Evolutionary conservation across 2,329 filamentous ascomycete genomes (phyloP).

Genomic region (Penicillium expansum): DNA sequence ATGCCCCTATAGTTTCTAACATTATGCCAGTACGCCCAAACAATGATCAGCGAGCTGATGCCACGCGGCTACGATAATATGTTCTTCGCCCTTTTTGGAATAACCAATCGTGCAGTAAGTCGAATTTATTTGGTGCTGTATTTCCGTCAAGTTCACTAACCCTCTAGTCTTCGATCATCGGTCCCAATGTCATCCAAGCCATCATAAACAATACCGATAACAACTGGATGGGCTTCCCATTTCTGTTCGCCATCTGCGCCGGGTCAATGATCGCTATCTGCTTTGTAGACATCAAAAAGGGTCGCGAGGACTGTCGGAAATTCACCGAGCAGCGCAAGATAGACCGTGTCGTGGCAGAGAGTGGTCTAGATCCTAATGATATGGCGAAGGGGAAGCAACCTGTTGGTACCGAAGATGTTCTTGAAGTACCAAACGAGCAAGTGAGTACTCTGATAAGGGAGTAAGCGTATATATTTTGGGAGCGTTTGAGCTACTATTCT

Average conservation of each 20-base stretch:
- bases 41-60: conserved; percentile 47
- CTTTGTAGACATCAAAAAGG: conserved; percentile 44
- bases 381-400: conserved; percentile 13
- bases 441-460: neutral
- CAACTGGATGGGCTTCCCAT: conserved; percentile 47
- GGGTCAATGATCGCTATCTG: conserved; percentile 40
- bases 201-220: conserved; percentile 45
- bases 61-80: conserved; percentile 46
- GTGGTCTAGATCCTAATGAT: conserved; percentile 19
- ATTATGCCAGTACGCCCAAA: conserved; percentile 38
- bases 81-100: conserved; percentile 46
- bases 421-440: neutral
- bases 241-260: conserved; percentile 40
- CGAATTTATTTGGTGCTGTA: neutral
- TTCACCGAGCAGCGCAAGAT: conserved; percentile 39
- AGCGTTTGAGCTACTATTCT: neutral
- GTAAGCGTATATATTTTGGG: neutral
- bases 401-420: neutral
- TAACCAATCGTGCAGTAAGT: conserved; percentile 45
- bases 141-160: neutral
- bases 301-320: conserved; percentile 38
- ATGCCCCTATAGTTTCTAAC: neutral
- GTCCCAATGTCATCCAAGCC: conserved; percentile 45
- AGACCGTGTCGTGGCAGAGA: conserved; percentile 28
- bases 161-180: conserved; percentile 44